A percentile compares a stretch with the other conserved stretches of the same genome.
These are phyloP conservation scores for Arthrobotrys iridis DNA, from an alignment of 2,329 filamentous ascomycete species.

Conservation along the genomic window DNA sequence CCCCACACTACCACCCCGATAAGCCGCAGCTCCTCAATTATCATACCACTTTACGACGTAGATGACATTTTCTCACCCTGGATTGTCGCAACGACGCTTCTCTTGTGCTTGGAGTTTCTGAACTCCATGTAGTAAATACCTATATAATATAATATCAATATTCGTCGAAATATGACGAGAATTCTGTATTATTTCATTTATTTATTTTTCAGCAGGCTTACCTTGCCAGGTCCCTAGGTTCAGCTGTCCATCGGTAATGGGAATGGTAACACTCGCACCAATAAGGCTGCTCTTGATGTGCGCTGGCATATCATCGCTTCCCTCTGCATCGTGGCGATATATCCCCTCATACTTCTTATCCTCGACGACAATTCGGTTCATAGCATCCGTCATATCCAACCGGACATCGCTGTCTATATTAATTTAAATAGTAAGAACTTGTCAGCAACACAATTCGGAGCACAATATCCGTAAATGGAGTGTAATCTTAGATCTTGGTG, in stretches of 20 bases:
- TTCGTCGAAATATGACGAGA: background rate
- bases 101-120: slow-evolving; percentile 76
- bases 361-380: slow-evolving; percentile 88
- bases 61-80: slow-evolving; percentile 76
- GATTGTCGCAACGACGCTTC: slow-evolving; percentile 90
- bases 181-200: too few relatives aligned
- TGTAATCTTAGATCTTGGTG: background rate
- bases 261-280: slow-evolving; percentile 88
- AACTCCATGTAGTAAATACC: slow-evolving; percentile 97
- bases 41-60: slow-evolving; percentile 58
- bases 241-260: slow-evolving; percentile 85
- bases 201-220: too few relatives aligned
- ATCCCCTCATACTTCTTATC: slow-evolving; percentile 77
- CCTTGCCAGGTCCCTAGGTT: slow-evolving; percentile 78
- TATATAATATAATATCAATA: slow-evolving; percentile 14
- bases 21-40: background rate
- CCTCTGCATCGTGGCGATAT: slow-evolving; percentile 89
- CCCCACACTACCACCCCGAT: slow-evolving; percentile 26
- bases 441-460: background rate
- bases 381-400: slow-evolving; percentile 89
- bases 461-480: background rate
- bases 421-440: background rate
- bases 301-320: slow-evolving; percentile 93
- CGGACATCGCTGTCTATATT: slow-evolving; percentile 74
- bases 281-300: slow-evolving; percentile 93